Base-by-base conservation (phyloP, 768 basidiomycete species). In the Phallus indusiatus region DNA sequence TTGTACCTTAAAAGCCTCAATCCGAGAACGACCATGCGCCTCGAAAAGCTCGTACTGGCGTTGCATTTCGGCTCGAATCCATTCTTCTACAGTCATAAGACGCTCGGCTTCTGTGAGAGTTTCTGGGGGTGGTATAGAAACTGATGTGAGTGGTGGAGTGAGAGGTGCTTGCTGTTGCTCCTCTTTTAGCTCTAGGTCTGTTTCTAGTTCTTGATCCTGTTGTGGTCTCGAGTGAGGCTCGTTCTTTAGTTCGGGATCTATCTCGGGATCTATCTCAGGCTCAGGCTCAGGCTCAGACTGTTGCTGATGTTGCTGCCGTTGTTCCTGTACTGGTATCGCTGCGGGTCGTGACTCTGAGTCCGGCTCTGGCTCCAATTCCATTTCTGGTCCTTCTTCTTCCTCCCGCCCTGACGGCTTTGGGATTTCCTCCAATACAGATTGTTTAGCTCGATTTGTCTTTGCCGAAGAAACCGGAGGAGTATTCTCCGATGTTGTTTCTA, bases 11-110 rank as follows among this genome's bases (percentile, higher is more conserved):
- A 85, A 83, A 61, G 67, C 61, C 17, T 67, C 69, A 53, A 86
- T 80, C 67, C 76, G 73, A 61, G 70, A 70, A 64, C 76, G 76
- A 3, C 79, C 84, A 60, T 84, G 80, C 50, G 65, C 64, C 69
- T 74, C 69, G 66, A 85, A 75, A 59, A 76, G 80, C 63, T 85
- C 82, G 63, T 81, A 83, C 70, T 90, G 79, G 50, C 81, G 70
- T 62, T 77, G 77, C 68, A 90, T 86, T 71, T 92, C 89, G 63
- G 82, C 80, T 56, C 85, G 76, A 60, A 92, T 83, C 81, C 88
- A 88, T 66, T 93, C 82, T 66, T 93, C 90, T 52, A 94, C 78
- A 0, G 89, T 87, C 87, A 93, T 85, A 18, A 76, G 72, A 60
- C 84, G 75, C 67, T 93, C 87, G 18, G 80, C 81, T 49, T 86